Conservation (phyloP, 2,329 filamentous ascomycete species). For the Epichloe hybrida region DNA sequence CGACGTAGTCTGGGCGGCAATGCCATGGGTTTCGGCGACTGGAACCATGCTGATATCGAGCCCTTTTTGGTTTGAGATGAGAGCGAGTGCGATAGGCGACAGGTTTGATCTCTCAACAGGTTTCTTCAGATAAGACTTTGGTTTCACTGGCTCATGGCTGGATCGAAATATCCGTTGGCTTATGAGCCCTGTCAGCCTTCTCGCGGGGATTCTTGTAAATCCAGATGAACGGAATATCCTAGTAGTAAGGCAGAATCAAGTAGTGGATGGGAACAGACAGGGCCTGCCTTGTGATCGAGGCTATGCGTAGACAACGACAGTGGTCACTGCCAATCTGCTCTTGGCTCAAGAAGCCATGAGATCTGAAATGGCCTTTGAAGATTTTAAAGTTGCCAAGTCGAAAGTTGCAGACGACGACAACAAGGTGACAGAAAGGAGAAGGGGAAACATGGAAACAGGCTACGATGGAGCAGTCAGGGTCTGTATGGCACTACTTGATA, state of each 20-base stretch:
- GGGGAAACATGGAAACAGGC: neutral
- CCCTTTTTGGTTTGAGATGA: neutral
- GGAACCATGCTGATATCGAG: neutral
- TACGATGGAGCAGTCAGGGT: neutral
- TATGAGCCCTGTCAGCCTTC: too few relatives aligned
- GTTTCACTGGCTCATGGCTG: neutral
- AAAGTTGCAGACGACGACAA: neutral
- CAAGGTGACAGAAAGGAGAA: neutral
- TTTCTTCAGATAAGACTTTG: neutral
- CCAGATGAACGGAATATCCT: too few relatives aligned
- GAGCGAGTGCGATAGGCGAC: neutral
- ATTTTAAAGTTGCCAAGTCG: neutral
- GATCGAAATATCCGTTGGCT: neutral
- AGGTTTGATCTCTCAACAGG: neutral
- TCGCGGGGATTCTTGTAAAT: too few relatives aligned
- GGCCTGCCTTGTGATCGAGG: neutral
- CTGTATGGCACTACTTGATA: neutral
- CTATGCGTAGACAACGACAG: neutral
- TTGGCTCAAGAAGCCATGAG: neutral
- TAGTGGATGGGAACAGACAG: neutral
- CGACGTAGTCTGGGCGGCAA: neutral
- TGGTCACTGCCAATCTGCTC: neutral
- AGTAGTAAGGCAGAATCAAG: too few relatives aligned
- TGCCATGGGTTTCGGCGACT: neutral
- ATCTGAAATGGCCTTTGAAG: neutral